These are phyloP conservation scores for Cryptococcus jaspeensis DNA, from an alignment of 1,284 basidiomycete species.

Conservation along the genomic window DNA sequence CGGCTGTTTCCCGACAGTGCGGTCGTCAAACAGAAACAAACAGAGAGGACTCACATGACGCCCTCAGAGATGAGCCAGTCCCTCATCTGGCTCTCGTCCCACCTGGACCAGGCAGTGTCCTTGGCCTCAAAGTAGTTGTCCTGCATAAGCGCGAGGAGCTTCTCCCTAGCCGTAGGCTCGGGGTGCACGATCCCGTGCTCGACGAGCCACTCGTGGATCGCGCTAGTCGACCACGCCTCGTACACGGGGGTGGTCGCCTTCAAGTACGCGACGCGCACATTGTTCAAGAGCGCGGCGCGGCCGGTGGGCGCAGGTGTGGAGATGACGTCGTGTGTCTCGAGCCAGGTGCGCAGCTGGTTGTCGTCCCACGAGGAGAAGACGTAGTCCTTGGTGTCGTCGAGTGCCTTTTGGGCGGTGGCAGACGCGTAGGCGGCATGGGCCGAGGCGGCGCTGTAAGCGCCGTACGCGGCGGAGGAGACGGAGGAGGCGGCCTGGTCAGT, in stretches of 20 bases:
- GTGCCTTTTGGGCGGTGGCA: constrained; percentile 50
- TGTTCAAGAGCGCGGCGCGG: constrained; percentile 65
- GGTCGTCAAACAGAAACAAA: constrained; percentile 13
- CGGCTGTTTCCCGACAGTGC: constrained; percentile 7
- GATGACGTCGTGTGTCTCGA: constrained; percentile 70
- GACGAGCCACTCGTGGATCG: constrained; percentile 82
- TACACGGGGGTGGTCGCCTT: constrained; percentile 66
- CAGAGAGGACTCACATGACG: constrained; percentile 40
- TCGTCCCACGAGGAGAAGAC: constrained; percentile 86
- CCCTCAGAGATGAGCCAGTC: constrained; percentile 55
- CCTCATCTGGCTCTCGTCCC: constrained; percentile 56
- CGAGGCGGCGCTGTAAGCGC: constrained; percentile 52
- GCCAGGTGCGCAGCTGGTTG: constrained; percentile 61
- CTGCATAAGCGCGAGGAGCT: constrained; percentile 68
- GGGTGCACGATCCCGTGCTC: constrained; percentile 67
- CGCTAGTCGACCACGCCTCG: constrained; percentile 79
- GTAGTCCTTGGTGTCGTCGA: constrained; percentile 80
- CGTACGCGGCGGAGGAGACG: constrained; percentile 52
- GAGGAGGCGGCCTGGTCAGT: constrained; percentile 50
- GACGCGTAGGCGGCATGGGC: constrained; percentile 54
- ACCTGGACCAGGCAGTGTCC: constrained; percentile 65
- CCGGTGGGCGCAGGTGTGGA: constrained; percentile 64
- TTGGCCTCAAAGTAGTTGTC: constrained; percentile 70
- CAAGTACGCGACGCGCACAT: constrained; percentile 67
- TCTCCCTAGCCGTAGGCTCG: constrained; percentile 65